A percentile compares a stretch with the other conserved stretches of the same genome.
phyloP scores from a whole-genome alignment of 495 filamentous ascomycete species.

The Penicillium coffeae region DNA sequence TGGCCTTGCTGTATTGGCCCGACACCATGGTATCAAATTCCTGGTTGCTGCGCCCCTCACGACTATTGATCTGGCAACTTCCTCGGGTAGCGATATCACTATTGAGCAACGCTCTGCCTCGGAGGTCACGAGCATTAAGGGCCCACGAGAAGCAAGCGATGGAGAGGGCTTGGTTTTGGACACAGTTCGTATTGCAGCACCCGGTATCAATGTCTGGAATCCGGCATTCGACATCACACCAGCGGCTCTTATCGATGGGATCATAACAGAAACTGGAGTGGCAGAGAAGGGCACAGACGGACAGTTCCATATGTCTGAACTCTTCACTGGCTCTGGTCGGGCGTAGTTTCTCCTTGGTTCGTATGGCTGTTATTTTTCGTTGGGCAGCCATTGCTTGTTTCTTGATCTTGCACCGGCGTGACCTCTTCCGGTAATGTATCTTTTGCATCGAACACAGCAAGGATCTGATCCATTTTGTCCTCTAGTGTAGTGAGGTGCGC shows the following conservation, averaged over 20 bases:
- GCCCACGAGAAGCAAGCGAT: conserved; percentile 53
- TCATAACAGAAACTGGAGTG: conserved; percentile 89
- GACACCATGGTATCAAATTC: conserved; percentile 85
- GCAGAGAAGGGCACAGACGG: conserved; percentile 72
- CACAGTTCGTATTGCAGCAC: conserved; percentile 75
- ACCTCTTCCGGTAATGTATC: neutral
- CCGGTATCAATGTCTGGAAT: conserved; percentile 85
- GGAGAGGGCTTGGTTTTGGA: conserved; percentile 54
- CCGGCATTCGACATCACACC: conserved; percentile 96
- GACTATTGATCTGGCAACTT: conserved; percentile 82
- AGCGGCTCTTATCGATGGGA: conserved; percentile 78
- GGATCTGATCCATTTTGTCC: conserved; percentile 54
- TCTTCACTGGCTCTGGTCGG: conserved; percentile 40
- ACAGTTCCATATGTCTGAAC: conserved; percentile 62
- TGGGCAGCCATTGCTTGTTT: conserved; percentile 7
- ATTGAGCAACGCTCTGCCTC: conserved; percentile 80
- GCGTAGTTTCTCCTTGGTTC: conserved; percentile 9
- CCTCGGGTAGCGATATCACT: conserved; percentile 68
- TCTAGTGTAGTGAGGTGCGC: conserved; percentile 51
- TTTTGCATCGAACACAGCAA: conserved; percentile 42
- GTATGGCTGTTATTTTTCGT: too few relatives aligned
- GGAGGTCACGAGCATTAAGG: conserved; percentile 78
- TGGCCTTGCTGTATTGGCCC: conserved; percentile 77
- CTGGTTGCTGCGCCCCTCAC: conserved; percentile 92
- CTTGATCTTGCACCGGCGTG: neutral